Percentiles rank a stretch among this genome's conserved stretches.
Evolutionary conservation across 345 rosid species (phyloP).

Genomic region (Anastatica hierochuntica): DNA sequence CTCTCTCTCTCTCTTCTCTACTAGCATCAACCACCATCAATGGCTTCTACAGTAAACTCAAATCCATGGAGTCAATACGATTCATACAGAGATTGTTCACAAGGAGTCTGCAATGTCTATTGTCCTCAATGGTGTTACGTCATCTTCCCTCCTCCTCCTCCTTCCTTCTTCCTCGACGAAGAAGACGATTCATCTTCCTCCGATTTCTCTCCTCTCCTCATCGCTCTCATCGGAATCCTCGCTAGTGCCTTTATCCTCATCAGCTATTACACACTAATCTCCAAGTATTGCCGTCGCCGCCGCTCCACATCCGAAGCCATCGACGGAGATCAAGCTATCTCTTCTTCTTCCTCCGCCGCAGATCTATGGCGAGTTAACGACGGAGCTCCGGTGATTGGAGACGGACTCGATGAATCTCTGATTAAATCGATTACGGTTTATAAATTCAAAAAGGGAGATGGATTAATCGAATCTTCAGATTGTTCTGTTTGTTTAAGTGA

Average conservation of each 20-base stretch:
- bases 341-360: conserved; percentile 7
- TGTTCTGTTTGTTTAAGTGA: conserved; percentile 75
- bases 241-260: conserved; percentile 76
- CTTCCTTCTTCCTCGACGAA: conserved; percentile 43
- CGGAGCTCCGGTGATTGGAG: background rate
- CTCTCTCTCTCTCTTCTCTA: background rate
- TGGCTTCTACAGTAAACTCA: conserved; percentile 25
- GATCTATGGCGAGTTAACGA: conserved; percentile 4
- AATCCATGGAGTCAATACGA: conserved; percentile 26
- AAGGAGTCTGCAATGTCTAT: conserved; percentile 64
- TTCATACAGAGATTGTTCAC: conserved; percentile 65
- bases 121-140: conserved; percentile 86
- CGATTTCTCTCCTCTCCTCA: conserved; percentile 61
- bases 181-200: conserved; percentile 37
- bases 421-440: conserved; percentile 52
- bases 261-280: conserved; percentile 57
- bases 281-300: conserved; percentile 48
- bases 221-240: conserved; percentile 62
- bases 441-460: conserved; percentile 45
- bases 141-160: conserved; percentile 87
- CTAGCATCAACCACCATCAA: conserved; percentile 9
- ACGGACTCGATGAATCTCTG: conserved; percentile 54
- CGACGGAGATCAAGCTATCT: background rate
- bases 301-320: conserved; percentile 19
- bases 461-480: conserved; percentile 56